Evolutionary conservation across 1,139 yeast genomes (phyloP), one percentile per base, ranked within the genome.

Genomic region (Arxiozyma bovina): DNA sequence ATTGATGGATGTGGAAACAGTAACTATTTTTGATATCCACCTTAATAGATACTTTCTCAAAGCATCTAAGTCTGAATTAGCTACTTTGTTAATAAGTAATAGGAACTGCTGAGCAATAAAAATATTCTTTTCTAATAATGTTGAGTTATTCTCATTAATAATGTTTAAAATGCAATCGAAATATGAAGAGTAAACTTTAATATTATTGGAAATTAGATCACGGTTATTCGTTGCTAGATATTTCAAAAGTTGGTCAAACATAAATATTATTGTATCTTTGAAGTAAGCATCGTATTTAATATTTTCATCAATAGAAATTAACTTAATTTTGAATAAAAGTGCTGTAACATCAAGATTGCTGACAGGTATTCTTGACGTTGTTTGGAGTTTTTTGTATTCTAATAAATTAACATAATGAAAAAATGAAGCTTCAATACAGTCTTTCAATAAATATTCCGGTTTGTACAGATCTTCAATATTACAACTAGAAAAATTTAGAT

Each of bases 341-440:
- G 77, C 80, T 34, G 78, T 72, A 25, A 77, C 70, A 61, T 83
- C 87, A 50, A 78, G 60, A 46, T 75, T 75, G 11, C 77, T 67
- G 3, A 73, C 68, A 5, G 82, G 77, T 23, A 74, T 63, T 53
- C 75, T 73, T 25, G 60, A 46, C 3, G 63, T 50, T 4, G 53
- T 57, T 12, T 50, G 48, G n/a, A 73, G 27, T 4, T 60, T 57
- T 0, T 58, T 52, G 15, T 63, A 56, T 0, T 69, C 57, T 2
- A 65, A 49, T 1, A 67, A 50, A 0, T 69, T 59, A 25, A 71
- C 54, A 42, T 62, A 61, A 15, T 70, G 70, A 50, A 65, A 67
- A 55, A 61, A 72, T 1, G 71, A 63, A 3, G 60, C 58, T 2
- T 58, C 60, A 7, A 42, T 50, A 25, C 51, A 54, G 8, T 52